A percentile compares a stretch with the other conserved stretches of the same genome.
phyloP scores from a whole-genome alignment of 257 asterid genomes.

The Plantago ovata region DNA sequence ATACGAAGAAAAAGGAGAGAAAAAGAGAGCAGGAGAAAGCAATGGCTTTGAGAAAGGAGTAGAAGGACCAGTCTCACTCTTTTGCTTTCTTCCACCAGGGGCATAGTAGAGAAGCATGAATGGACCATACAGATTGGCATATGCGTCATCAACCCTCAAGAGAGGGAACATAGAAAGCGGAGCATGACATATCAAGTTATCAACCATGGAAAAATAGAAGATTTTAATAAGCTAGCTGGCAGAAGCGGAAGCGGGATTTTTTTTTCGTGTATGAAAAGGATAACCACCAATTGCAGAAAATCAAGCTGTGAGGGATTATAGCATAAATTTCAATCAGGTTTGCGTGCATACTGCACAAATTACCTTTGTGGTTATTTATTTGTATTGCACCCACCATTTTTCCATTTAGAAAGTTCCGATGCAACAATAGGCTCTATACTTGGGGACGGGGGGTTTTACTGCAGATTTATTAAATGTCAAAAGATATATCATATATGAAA shows the following conservation, averaged over 20 bases:
- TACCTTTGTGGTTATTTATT: too few species aligned
- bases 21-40: conserved; percentile 44
- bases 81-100: conserved; percentile 49
- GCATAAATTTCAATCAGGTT: too few species aligned
- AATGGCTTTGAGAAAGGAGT: conserved; percentile 29
- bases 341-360: too few species aligned
- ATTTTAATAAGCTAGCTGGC: conserved; percentile 89
- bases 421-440: background rate
- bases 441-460: background rate
- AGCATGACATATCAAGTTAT: conserved; percentile 59
- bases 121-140: conserved; percentile 59
- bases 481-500: background rate
- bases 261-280: conserved; percentile 78
- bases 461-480: background rate
- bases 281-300: conserved; percentile 20
- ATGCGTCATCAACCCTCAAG: conserved; percentile 71
- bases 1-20: conserved; percentile 68
- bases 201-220: conserved; percentile 69
- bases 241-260: conserved; percentile 90
- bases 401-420: background rate
- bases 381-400: too few species aligned
- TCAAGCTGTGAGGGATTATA: background rate
- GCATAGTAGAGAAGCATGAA: conserved; percentile 62
- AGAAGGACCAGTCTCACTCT: conserved; percentile 26
- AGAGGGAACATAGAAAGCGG: conserved; percentile 95